phyloP scores from a whole-genome alignment of 768 basidiomycete genomes.

The Lepiota venenata region DNA sequence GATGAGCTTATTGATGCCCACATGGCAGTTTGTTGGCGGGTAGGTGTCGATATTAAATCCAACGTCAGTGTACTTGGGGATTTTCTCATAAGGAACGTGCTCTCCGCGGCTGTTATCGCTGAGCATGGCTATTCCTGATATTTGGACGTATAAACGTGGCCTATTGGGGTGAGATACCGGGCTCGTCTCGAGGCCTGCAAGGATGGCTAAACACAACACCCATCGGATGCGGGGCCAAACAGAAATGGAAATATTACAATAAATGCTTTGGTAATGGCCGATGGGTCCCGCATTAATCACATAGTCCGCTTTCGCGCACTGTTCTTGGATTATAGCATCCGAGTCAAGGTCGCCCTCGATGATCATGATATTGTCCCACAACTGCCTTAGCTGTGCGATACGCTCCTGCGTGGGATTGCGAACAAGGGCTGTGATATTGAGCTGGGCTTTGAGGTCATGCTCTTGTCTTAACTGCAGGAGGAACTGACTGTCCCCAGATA shows the following conservation, averaged over 20 bases:
- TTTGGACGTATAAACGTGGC: conserved; percentile 40
- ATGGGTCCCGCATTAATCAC: conserved; percentile 40
- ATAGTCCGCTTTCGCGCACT: conserved; percentile 32
- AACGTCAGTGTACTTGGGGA: conserved; percentile 34
- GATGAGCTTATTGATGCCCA: conserved; percentile 26
- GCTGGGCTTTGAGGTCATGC: conserved; percentile 19
- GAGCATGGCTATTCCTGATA: conserved; percentile 37
- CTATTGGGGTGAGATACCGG: conserved; percentile 30
- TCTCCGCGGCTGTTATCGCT: conserved; percentile 40
- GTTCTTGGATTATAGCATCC: conserved; percentile 28
- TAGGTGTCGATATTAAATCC: conserved; percentile 28
- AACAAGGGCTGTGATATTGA: conserved; percentile 33
- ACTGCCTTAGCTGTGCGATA: conserved; percentile 21
- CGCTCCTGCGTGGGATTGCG: conserved; percentile 29
- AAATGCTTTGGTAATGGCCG: conserved; percentile 31
- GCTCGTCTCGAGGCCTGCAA: conserved; percentile 34
- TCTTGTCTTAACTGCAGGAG: conserved; percentile 28
- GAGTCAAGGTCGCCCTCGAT: conserved; percentile 38
- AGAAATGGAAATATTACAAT: conserved; percentile 20
- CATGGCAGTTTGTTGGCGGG: conserved; percentile 18
- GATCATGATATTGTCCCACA: conserved; percentile 31
- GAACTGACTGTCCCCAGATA: conserved; percentile 38
- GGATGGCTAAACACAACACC: conserved; percentile 25
- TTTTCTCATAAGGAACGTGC: conserved; percentile 20
- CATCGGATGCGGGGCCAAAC: background rate